Conservation (phyloP, 148 eudicot genomes). For the Cornus suecica region DNA sequence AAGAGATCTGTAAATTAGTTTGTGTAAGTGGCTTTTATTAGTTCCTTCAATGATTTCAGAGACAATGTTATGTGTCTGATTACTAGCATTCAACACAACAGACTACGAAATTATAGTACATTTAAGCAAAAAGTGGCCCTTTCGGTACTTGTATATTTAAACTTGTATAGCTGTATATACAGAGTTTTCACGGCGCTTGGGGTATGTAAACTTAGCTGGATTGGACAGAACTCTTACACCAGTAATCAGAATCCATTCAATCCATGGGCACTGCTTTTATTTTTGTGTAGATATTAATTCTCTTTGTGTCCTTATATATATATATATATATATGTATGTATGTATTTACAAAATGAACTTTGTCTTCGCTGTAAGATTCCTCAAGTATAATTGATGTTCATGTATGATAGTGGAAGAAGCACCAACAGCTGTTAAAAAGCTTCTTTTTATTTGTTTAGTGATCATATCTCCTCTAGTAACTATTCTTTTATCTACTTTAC, state of each 20-base stretch:
- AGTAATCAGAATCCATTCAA: not conserved
- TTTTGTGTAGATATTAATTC: not conserved
- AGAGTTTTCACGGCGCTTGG: no score
- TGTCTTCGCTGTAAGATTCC: slow-evolving; percentile 14
- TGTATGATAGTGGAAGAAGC: not conserved
- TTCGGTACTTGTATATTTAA: not conserved
- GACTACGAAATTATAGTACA: not conserved
- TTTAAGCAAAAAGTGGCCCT: not conserved
- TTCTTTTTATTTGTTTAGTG: not conserved
- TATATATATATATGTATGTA: no score
- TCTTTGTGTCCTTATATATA: no score
- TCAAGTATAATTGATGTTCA: not conserved
- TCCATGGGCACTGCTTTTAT: not conserved
- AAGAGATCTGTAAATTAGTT: no score
- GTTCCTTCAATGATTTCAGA: no score
- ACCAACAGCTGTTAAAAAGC: not conserved
- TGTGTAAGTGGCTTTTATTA: no score
- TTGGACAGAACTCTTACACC: not conserved
- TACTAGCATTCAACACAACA: not conserved
- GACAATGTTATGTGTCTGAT: not conserved
- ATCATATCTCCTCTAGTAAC: not conserved
- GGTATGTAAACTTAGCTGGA: slow-evolving; percentile 7
- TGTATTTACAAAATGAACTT: not conserved
- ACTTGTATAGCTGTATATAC: not conserved
- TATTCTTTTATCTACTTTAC: not conserved